These are phyloP conservation scores for Termitomyces bulborhizus DNA, from an alignment of 768 basidiomycete species.

Conservation along the genomic window DNA sequence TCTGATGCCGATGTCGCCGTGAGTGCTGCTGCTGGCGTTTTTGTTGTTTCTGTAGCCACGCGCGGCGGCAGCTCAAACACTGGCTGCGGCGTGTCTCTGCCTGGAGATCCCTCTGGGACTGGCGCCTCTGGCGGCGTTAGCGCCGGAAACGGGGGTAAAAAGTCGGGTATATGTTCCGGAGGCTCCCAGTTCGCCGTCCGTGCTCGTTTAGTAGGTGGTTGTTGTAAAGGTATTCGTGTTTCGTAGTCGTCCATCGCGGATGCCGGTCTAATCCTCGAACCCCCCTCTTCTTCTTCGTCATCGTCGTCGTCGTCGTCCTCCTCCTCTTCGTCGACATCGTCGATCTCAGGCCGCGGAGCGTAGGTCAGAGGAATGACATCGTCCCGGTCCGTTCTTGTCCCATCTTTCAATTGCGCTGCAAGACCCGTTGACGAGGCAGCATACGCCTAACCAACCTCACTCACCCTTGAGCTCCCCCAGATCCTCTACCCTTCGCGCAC, in stretches of 20 bases:
- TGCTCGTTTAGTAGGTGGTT: constrained; percentile 49
- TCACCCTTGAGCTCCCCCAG: constrained; percentile 67
- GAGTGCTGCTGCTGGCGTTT: constrained; percentile 37
- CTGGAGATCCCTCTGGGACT: constrained; percentile 3
- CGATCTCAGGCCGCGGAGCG: constrained; percentile 26
- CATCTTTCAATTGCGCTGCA: constrained; percentile 56
- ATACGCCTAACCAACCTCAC: constrained; percentile 21
- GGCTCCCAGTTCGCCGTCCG: constrained; percentile 54
- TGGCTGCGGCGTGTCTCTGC: constrained; percentile 14
- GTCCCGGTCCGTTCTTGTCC: constrained; percentile 47
- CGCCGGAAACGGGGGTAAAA: constrained; percentile 63
- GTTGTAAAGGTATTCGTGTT: constrained; percentile 22
- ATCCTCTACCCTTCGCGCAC: constrained; percentile 63
- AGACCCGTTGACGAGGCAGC: constrained; percentile 19
- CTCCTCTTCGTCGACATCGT: constrained; percentile 24
- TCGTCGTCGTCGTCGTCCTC: constrained; percentile 25
- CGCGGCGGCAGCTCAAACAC: constrained; percentile 19
- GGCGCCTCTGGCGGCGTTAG: constrained; percentile 21
- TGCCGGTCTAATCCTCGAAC: constrained; percentile 19
- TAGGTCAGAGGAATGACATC: constrained; percentile 52
- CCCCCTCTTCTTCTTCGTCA: neutral
- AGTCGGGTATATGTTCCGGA: constrained; percentile 58
- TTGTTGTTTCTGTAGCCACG: constrained; percentile 28
- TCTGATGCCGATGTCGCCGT: constrained; percentile 54
- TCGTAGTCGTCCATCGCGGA: constrained; percentile 11